These are phyloP conservation scores for Eutrema heterophyllum DNA, from an alignment of 345 rosid genomes.

Conservation along the genomic window DNA sequence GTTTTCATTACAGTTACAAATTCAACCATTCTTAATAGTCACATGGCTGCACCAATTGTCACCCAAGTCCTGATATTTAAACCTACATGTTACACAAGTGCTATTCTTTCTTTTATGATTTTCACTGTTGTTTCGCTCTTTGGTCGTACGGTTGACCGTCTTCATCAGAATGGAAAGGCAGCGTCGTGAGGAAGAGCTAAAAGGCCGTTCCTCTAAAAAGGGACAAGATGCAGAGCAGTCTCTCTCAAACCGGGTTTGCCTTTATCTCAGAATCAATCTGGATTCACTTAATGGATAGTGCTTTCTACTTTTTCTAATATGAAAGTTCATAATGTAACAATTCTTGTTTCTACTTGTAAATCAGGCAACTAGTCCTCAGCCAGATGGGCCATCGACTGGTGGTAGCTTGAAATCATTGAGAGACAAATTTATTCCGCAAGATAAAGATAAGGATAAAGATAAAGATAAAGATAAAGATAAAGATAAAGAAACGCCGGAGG, in stretches of 20 bases:
- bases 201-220: slow-evolving; percentile 76
- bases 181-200: slow-evolving; percentile 91
- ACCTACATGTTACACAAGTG: neutral
- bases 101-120: neutral
- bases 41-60: neutral
- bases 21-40: neutral
- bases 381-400: slow-evolving; percentile 58
- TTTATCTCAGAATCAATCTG: slow-evolving; percentile 6
- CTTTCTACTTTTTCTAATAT: neutral
- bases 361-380: slow-evolving; percentile 94
- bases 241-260: slow-evolving; percentile 61
- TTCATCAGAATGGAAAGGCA: slow-evolving; percentile 88
- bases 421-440: slow-evolving; percentile 52
- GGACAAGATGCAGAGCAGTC: slow-evolving; percentile 78
- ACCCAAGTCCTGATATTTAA: neutral
- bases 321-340: neutral
- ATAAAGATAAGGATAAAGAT: slow-evolving; percentile 70
- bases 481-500: slow-evolving; percentile 63
- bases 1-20: neutral
- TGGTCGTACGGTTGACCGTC: neutral
- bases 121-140: neutral
- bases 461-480: slow-evolving; percentile 62
- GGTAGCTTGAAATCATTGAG: slow-evolving; percentile 78
- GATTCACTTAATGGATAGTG: neutral
- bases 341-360: neutral